Percentiles rank a stretch among this genome's conserved stretches.
Evolutionary conservation across 23 red algal species (phyloP).

Genomic region (Pyropia yezoensis): DNA sequence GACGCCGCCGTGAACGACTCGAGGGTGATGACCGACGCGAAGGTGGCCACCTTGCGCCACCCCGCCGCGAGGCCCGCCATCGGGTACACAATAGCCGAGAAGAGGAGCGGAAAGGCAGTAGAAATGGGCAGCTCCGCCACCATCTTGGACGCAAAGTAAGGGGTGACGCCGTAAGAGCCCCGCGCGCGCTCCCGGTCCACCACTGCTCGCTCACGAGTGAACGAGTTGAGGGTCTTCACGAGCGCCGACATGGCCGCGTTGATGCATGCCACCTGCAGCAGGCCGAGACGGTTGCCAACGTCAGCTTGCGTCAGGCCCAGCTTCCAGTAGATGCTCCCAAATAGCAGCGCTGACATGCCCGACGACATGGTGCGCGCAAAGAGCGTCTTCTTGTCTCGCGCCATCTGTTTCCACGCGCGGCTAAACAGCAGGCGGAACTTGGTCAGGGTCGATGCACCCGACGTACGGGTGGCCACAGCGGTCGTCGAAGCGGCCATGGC

Average conservation of each 20-base stretch:
- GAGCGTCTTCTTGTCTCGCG: slow-evolving; percentile 62
- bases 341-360: slow-evolving; percentile 69
- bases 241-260: slow-evolving; percentile 85
- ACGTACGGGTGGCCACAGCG: slow-evolving; percentile 12
- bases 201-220: slow-evolving; percentile 59
- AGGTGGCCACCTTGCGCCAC: slow-evolving; percentile 18
- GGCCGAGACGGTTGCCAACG: slow-evolving; percentile 66
- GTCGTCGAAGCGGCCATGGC: background rate
- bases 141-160: slow-evolving; percentile 76
- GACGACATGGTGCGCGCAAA: slow-evolving; percentile 63
- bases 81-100: slow-evolving; percentile 71
- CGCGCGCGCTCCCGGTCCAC: slow-evolving; percentile 70
- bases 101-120: slow-evolving; percentile 57
- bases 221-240: slow-evolving; percentile 77
- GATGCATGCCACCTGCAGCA: slow-evolving; percentile 77
- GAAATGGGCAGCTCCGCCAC: slow-evolving; percentile 81
- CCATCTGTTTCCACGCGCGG: slow-evolving; percentile 69
- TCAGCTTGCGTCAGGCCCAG: slow-evolving; percentile 60
- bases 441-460: too few species aligned
- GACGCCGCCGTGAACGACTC: slow-evolving; percentile 79
- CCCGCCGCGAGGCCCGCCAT: slow-evolving; percentile 56
- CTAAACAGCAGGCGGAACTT: slow-evolving; percentile 48
- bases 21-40: slow-evolving; percentile 51
- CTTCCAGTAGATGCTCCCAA: slow-evolving; percentile 80
- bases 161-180: slow-evolving; percentile 67